Evolutionary conservation across 306 rosid species (phyloP), one percentile per base, ranked within the genome.

Genomic region (cucumber (Cucumis sativus)): DNA sequence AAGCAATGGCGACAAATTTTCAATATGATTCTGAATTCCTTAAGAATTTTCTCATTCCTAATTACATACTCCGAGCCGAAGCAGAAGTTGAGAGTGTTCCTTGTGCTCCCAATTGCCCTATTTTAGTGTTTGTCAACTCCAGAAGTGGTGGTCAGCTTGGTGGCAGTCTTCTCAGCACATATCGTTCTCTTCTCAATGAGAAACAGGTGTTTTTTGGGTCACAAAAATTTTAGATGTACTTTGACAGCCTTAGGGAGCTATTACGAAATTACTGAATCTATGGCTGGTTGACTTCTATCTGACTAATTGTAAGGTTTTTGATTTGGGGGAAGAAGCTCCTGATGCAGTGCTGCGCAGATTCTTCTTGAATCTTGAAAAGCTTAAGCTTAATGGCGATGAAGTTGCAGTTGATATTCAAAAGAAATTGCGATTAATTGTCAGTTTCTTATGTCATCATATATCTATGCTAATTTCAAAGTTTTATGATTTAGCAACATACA

Each of bases 71-170:
- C 75, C 85, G 55, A 25, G 79, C 86, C 25, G 93, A 81, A 20
- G 49, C 88, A 21, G 76, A 77, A 74, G 85, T 74, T 69, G 87
- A 80, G 74, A 47, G 14, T 7, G 20, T 56, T 56, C 20, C 23
- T 30, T 47, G 79, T 73, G 83, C 63, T 33, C 97, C 96, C 15
- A 16, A 23, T 2, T 92, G 88, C 78, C 99, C 99, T 4, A 93
- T 95, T 14, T 75, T 95, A 59, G 93, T 92, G 72, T 95, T 95
- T 64, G 67, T 92, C 64, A 95, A 95, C 84, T 87, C 97, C 88
- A 91, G 70, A 89, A 95, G 99, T 86, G 99, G 99, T 66, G 99
- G 99, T 25, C 99, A 89, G 84, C 96, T 95, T n/a, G 99, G 99
- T 58, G 99, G 96, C 51, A 77, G 84, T 59, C 97, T 95, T 30